Base-by-base conservation (phyloP, 2,329 filamentous ascomycete genomes). In the Cordyceps militaris region DNA sequence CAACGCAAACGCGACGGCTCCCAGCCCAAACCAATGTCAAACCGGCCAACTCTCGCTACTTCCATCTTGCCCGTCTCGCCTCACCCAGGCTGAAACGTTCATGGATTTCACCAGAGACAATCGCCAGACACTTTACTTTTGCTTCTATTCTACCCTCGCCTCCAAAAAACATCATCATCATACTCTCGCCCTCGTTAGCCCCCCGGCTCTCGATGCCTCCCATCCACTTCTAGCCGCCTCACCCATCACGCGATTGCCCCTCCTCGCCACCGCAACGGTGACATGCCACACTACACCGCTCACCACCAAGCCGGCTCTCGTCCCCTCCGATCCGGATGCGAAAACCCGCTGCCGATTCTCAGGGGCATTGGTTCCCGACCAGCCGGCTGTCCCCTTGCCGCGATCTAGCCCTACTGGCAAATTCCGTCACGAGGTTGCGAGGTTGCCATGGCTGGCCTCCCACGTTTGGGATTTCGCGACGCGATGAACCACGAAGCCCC, bases 21-120 rank as follows among this genome's bases (percentile, higher is more conserved):
- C n/a, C 26, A 56, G 16, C 44, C 34, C 19, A 56, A 56, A 56
- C 53, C 34, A 38, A 38, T 38, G 30, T 47, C 53, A 49, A 48
- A 47, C 54, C 46, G 26, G 46, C 30, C 19, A 9, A 16, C 43
- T 36, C 30, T 23, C 11, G 16, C 26, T 19, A 11, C 26, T 9
- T 30, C 44, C 23, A 26, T 57, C 34, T 38, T 14, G 43, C 34
- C 42, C 32, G 53, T 56, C 53, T 57, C 54, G 54, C 44, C 34
- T 49, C 24, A 47, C 36, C 51, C 34, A 40, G 32, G 54, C 54
- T 57, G 54, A 57, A 57, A 57, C 54, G 21, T 24, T 26, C 36
- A n/a, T 49, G 44, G 34, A 57, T 42, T 49, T 19, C 16, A 50
- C 46, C 44, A 57, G 54, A 57, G 54, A 57, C 54, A 50, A 24